Evolutionary conservation across 441 rosid genomes (phyloP).

Genomic region (Jatropha podagrica): DNA sequence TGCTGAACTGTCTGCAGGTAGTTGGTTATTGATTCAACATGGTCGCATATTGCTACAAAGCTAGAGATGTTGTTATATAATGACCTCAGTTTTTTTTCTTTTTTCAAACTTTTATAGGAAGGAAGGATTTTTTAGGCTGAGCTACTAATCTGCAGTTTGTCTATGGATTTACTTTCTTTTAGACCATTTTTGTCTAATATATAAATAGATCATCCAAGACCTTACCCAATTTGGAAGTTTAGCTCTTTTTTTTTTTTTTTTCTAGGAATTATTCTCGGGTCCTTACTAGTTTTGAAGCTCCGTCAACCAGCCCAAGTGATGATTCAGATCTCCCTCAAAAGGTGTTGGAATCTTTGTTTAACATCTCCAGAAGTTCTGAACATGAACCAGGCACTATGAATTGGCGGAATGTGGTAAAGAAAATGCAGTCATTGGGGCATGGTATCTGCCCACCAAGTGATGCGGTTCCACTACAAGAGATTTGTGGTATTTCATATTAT

Average conservation of each 20-base stretch:
- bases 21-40: background rate
- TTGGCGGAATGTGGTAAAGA: conserved; percentile 85
- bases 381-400: conserved; percentile 68
- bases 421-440: conserved; percentile 67
- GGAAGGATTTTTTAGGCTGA: background rate
- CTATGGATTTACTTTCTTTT: background rate
- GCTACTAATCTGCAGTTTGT: background rate
- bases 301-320: conserved; percentile 37
- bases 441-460: conserved; percentile 41
- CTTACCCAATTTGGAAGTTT: background rate
- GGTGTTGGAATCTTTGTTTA: conserved; percentile 83
- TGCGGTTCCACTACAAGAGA: conserved; percentile 39
- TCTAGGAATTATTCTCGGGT: conserved; percentile 57
- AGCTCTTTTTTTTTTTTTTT: conserved; percentile 9
- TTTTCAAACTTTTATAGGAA: no score
- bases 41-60: background rate
- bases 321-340: conserved; percentile 64
- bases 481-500: conserved; percentile 46
- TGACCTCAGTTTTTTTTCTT: background rate
- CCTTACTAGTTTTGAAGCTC: conserved; percentile 42
- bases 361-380: conserved; percentile 57
- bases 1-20: background rate
- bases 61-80: background rate
- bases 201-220: conserved; percentile 11
- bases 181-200: background rate